Percentiles rank a stretch among this genome's conserved stretches.
phyloP scores from a whole-genome alignment of 495 filamentous ascomycete species.

The Trichoderma asperelloides region DNA sequence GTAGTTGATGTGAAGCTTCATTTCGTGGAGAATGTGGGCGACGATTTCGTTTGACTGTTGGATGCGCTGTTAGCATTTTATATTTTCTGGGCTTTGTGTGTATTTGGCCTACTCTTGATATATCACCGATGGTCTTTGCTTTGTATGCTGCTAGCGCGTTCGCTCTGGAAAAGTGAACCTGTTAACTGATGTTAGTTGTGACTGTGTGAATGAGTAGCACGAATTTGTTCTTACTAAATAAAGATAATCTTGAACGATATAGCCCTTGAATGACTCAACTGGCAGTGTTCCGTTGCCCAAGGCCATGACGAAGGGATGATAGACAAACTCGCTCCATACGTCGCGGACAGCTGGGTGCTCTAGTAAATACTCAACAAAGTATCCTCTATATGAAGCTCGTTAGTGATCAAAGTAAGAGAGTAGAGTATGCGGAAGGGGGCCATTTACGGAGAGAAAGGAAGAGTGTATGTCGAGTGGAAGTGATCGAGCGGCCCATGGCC shows the following conservation, averaged over 20 bases:
- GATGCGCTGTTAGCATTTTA: background rate
- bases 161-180: constrained; percentile 80
- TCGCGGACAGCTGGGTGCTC: constrained; percentile 59
- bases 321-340: constrained; percentile 63
- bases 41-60: constrained; percentile 62
- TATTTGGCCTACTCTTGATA: constrained; percentile 45
- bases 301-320: constrained; percentile 72
- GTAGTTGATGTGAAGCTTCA: constrained; percentile 69
- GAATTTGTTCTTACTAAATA: constrained; percentile 55
- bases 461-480: constrained; percentile 72
- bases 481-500: constrained; percentile 91
- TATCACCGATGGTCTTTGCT: constrained; percentile 60
- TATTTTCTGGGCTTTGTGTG: background rate
- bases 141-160: constrained; percentile 82
- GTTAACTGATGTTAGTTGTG: background rate
- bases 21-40: constrained; percentile 67
- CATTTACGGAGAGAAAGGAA: constrained; percentile 77
- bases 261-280: constrained; percentile 67
- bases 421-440: background rate
- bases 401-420: background rate
- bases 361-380: constrained; percentile 80
- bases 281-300: constrained; percentile 68
- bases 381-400: constrained; percentile 43
- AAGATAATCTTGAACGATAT: constrained; percentile 83
- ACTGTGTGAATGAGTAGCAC: background rate